phyloP scores from a whole-genome alignment of 2,329 filamentous ascomycete species.

The Monilinia laxa region DNA sequence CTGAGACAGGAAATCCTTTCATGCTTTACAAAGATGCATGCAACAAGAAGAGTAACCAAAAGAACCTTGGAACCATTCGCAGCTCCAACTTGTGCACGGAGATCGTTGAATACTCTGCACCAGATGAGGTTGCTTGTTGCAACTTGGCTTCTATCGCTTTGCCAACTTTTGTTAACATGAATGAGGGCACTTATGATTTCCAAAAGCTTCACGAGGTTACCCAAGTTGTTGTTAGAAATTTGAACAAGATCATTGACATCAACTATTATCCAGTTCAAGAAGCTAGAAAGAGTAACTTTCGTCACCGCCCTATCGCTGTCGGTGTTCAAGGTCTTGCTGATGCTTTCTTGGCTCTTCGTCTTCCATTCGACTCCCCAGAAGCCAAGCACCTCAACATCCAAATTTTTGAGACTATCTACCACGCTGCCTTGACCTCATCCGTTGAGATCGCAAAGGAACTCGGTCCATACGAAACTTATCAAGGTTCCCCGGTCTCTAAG shows the following conservation, averaged over 20 bases:
- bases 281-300: slow-evolving; percentile 93
- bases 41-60: slow-evolving; percentile 99
- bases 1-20: slow-evolving; percentile 97
- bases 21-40: slow-evolving; percentile 99
- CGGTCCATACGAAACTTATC: slow-evolving; percentile 85
- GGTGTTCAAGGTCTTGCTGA: slow-evolving; percentile 98
- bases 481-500: slow-evolving; percentile 90
- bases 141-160: slow-evolving; percentile 94
- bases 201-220: slow-evolving; percentile 93
- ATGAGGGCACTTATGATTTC: slow-evolving; percentile 86
- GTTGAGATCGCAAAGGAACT: slow-evolving; percentile 79
- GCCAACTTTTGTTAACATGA: slow-evolving; percentile 86
- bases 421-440: slow-evolving; percentile 87
- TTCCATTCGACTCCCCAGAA: slow-evolving; percentile 96
- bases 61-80: slow-evolving; percentile 97
- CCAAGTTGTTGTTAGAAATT: slow-evolving; percentile 87
- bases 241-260: slow-evolving; percentile 98
- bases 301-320: slow-evolving; percentile 91
- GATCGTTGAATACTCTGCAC: slow-evolving; percentile 95
- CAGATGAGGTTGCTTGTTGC: slow-evolving; percentile 97
- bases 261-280: slow-evolving; percentile 98
- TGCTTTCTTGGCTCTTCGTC: slow-evolving; percentile 92
- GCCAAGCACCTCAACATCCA: slow-evolving; percentile 93
- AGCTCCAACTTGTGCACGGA: slow-evolving; percentile 99
- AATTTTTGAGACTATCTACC: slow-evolving; percentile 99